Conservation (phyloP, 2,329 filamentous ascomycete species). For the Parastagonospora nodorum region DNA sequence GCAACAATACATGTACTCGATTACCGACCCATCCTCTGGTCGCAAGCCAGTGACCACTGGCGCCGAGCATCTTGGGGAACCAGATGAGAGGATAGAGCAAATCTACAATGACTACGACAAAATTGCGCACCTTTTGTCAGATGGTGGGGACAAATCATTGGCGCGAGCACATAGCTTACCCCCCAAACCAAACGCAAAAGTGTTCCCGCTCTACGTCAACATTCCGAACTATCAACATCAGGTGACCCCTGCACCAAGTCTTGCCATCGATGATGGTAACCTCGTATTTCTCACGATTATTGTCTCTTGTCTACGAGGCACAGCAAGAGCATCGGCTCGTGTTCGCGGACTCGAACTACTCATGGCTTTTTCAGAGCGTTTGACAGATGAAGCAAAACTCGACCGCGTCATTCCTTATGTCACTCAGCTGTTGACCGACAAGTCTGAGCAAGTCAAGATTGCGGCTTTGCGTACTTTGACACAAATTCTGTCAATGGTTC, state of each 20-base stretch:
- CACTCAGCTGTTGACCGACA: conserved; percentile 80
- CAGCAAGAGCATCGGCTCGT: conserved; percentile 83
- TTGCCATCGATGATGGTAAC: conserved; percentile 81
- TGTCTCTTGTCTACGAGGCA: conserved; percentile 86
- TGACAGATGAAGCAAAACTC: conserved; percentile 94
- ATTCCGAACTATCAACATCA: conserved; percentile 83
- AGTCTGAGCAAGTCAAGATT: conserved; percentile 81
- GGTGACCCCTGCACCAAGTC: conserved; percentile 64
- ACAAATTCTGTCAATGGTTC: conserved; percentile 80
- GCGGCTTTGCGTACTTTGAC: conserved; percentile 85
- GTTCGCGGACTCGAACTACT: conserved; percentile 89
- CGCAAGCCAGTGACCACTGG: conserved; percentile 72
- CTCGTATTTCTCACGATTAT: conserved; percentile 90
- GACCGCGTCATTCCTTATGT: conserved; percentile 92
- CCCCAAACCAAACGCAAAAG: conserved; percentile 54
- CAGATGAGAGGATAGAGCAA: conserved; percentile 91
- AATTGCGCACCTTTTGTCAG: conserved; percentile 91
- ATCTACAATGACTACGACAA: conserved; percentile 97
- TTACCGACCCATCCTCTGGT: conserved; percentile 87
- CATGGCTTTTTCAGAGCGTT: conserved; percentile 84
- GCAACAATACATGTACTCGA: conserved; percentile 95
- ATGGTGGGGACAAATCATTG: conserved; percentile 59
- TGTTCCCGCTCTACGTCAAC: conserved; percentile 83
- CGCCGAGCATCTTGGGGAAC: conserved; percentile 76
- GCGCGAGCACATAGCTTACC: conserved; percentile 36